phyloP scores from a whole-genome alignment of 1,139 yeast species.

The Diutina catenulata region DNA sequence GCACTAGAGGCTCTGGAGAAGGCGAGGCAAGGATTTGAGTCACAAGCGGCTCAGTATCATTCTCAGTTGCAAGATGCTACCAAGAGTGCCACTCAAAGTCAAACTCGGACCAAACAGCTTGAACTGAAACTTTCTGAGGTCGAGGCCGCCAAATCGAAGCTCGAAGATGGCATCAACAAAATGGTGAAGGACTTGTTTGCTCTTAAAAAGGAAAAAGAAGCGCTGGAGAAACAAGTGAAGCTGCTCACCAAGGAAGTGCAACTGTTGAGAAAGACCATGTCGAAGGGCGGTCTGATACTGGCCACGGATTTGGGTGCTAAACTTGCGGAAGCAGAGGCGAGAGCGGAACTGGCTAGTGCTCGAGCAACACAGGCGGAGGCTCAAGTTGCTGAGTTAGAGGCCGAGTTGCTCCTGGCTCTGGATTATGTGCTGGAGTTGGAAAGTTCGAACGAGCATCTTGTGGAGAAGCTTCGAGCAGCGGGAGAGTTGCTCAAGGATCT shows the following conservation, averaged over 20 bases:
- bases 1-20: background rate
- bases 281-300: slow-evolving; percentile 15
- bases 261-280: slow-evolving; percentile 13
- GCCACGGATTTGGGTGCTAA: too few relatives aligned
- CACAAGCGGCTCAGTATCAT: too few relatives aligned
- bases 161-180: slow-evolving; percentile 82
- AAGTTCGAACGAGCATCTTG: slow-evolving; percentile 21
- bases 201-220: slow-evolving; percentile 48
- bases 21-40: background rate
- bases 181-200: slow-evolving; percentile 77
- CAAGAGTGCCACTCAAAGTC: background rate
- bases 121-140: slow-evolving; percentile 7
- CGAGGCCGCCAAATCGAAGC: slow-evolving; percentile 44
- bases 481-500: slow-evolving; percentile 32
- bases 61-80: too few relatives aligned
- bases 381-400: slow-evolving; percentile 15
- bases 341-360: slow-evolving; percentile 11
- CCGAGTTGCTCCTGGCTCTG: slow-evolving; percentile 10
- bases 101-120: background rate
- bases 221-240: slow-evolving; percentile 33
- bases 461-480: slow-evolving; percentile 36
- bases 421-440: slow-evolving; percentile 13
- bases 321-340: slow-evolving; percentile 14
- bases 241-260: slow-evolving; percentile 28
- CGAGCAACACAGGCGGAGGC: slow-evolving; percentile 14